Evolutionary conservation across 371 early-diverging fungal species (phyloP).

Genomic region (Fennellomyces sp.): DNA sequence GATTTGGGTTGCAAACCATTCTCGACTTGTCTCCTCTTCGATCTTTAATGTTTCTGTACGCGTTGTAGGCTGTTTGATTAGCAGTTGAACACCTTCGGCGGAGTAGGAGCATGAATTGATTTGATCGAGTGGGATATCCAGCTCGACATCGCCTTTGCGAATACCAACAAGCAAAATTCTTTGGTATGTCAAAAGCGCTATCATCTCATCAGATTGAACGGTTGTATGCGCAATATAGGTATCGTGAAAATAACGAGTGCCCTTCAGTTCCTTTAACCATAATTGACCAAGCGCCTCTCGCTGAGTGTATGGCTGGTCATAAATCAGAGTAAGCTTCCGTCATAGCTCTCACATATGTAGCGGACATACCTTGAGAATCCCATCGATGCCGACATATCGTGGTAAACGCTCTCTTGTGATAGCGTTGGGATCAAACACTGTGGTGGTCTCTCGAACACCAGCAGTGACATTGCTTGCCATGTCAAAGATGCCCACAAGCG

Average conservation of each 20-base stretch:
- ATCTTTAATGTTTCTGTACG: constrained; percentile 1
- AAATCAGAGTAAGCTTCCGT: background rate
- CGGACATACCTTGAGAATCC: constrained; percentile 64
- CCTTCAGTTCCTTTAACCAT: constrained; percentile 85
- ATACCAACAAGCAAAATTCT: constrained; percentile 64
- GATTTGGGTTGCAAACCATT: constrained; percentile 12
- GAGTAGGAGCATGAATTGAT: background rate
- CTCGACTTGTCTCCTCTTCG: constrained; percentile 9
- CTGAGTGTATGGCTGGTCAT: constrained; percentile 67
- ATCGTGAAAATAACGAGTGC: constrained; percentile 80
- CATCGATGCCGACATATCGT: constrained; percentile 84
- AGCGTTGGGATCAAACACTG: constrained; percentile 84
- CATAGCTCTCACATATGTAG: background rate
- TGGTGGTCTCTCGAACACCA: constrained; percentile 96
- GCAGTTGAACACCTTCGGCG: background rate
- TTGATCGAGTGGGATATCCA: constrained; percentile 2
- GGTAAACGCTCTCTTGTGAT: constrained; percentile 81
- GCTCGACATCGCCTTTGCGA: constrained; percentile 53
- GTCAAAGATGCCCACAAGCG: constrained; percentile 87
- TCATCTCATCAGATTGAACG: constrained; percentile 56
- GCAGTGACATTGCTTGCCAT: constrained; percentile 78
- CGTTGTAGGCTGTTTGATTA: background rate
- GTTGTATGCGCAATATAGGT: constrained; percentile 82
- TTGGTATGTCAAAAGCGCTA: constrained; percentile 67
- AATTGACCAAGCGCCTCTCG: constrained; percentile 90